Evolutionary conservation across 768 basidiomycete genomes (phyloP), one percentile per base, ranked within the genome.

Genomic region (Rhizopogon sp.): DNA sequence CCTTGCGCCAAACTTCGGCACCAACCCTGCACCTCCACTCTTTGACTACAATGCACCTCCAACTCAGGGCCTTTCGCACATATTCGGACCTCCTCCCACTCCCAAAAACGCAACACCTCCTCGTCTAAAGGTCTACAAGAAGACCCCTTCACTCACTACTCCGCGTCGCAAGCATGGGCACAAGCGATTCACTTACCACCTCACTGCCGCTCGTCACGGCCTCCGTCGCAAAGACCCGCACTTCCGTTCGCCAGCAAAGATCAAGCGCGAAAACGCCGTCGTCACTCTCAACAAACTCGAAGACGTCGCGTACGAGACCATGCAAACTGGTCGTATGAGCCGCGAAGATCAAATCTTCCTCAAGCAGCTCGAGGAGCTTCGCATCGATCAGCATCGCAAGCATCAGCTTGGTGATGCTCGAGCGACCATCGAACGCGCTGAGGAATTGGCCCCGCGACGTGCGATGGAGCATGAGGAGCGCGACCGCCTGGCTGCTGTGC

Each of bases 341-440:
- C 14, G 20, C 6, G 55, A 64, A 28, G 68, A 71, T 35, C 47
- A 10, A 11, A 59, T 70, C 17, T 68, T 71, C 42, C 39, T 68
- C 52, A 11, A 56, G 45, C 68, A 70, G 16, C 53, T 71, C 0
- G 17, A 5, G 20, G 50, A 40, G 0, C 60, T 70, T 25, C 53
- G 58, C 1, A 10, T 62, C 2, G 54, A 71, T 2, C 57, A 63
- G 1, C 9, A 28, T 6, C 17, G 56, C 39, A 6, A 41, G 0
- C 52, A 66, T 7, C 55, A 54, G 11, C 58, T 71, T 25, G 64
- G 58, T 40, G 17, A n/a, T 13, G 64, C 42, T 17, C 68, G 68
- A 3, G 57, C 67, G 46, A 54, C 22, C 4, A 39, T 59, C 29
- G 58, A 53, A 54, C 59, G 72, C 5, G 71, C 70, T 13, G 58